A percentile compares a stretch with the other conserved stretches of the same genome.
Evolutionary conservation across 139 green algal species (phyloP).

Genomic region (Tetradesmus obliquus): DNA sequence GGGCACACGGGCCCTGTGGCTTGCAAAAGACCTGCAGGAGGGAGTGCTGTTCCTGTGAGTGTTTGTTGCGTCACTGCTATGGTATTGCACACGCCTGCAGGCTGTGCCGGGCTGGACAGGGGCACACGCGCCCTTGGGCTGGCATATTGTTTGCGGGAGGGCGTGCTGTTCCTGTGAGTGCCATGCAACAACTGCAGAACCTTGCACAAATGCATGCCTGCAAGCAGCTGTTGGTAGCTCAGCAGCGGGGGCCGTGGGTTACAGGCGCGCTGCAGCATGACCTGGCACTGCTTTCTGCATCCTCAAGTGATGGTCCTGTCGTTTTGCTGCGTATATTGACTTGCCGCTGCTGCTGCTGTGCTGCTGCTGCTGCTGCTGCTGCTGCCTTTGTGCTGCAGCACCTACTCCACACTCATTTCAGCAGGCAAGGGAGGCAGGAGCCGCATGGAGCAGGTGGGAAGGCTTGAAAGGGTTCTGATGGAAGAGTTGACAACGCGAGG

Average conservation of each 20-base stretch:
- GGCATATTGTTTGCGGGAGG: constrained; percentile 78
- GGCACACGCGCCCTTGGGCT: constrained; percentile 71
- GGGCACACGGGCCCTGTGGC: constrained; percentile 68
- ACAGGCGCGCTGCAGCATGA: no score
- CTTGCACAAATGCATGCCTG: no score
- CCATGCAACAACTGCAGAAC: not conserved
- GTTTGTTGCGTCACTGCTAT: not conserved
- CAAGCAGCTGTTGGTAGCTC: no score
- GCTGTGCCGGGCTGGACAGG: constrained; percentile 77
- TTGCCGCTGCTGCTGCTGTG: not conserved
- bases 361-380: not conserved
- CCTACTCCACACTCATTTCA: constrained; percentile 84
- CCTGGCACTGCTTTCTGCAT: no score
- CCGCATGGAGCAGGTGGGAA: constrained; percentile 70
- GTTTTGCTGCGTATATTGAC: no score
- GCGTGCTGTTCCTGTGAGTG: constrained; percentile 85
- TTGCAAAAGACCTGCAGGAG: constrained; percentile 69
- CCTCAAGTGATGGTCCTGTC: no score
- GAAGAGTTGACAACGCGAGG: no score
- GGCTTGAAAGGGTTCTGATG: not conserved
- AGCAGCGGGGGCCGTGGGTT: no score
- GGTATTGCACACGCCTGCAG: not conserved
- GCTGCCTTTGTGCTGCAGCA: constrained; percentile 56
- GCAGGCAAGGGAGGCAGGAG: constrained; percentile 35
- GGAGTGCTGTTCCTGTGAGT: constrained; percentile 4